Evolutionary conservation across 1,139 yeast species (phyloP).

Genomic region (Kurtzmaniella quercitrusa): DNA sequence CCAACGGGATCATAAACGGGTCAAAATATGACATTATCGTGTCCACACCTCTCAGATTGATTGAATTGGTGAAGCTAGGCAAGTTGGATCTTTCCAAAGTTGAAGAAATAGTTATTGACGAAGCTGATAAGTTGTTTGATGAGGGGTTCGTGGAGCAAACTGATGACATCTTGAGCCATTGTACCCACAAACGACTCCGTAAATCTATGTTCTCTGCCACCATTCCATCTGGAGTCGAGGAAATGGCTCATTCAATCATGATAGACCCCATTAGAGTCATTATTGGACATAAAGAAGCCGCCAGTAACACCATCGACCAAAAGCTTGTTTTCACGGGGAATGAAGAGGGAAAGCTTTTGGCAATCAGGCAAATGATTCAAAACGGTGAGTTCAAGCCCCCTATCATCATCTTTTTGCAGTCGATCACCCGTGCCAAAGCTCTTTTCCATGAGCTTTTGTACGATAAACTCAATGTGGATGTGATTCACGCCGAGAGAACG

Average conservation of each 20-base stretch:
- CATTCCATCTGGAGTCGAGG: slow-evolving; percentile 90
- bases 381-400: slow-evolving; percentile 91
- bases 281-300: slow-evolving; percentile 93
- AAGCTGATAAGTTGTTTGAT: slow-evolving; percentile 92
- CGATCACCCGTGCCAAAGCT: slow-evolving; percentile 92
- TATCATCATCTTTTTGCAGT: slow-evolving; percentile 84
- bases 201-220: slow-evolving; percentile 94
- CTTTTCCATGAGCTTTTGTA: slow-evolving; percentile 86
- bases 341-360: slow-evolving; percentile 91
- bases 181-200: slow-evolving; percentile 49
- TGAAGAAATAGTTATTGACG: slow-evolving; percentile 80
- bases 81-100: slow-evolving; percentile 57
- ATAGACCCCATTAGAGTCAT: slow-evolving; percentile 77
- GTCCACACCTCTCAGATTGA: slow-evolving; percentile 83
- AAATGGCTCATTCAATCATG: slow-evolving; percentile 83
- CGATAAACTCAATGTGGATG: slow-evolving; percentile 90
- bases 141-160: slow-evolving; percentile 89
- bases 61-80: slow-evolving; percentile 68
- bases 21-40: slow-evolving; percentile 76
- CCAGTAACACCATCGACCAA: slow-evolving; percentile 80
- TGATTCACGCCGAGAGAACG: slow-evolving; percentile 92
- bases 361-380: slow-evolving; percentile 82
- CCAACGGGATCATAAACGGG: slow-evolving; percentile 51
- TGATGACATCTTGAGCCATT: slow-evolving; percentile 72
- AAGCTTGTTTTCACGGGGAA: slow-evolving; percentile 82